Base-by-base conservation (phyloP, 169 alveolate genomes). In the Besnoitia besnoiti region DNA sequence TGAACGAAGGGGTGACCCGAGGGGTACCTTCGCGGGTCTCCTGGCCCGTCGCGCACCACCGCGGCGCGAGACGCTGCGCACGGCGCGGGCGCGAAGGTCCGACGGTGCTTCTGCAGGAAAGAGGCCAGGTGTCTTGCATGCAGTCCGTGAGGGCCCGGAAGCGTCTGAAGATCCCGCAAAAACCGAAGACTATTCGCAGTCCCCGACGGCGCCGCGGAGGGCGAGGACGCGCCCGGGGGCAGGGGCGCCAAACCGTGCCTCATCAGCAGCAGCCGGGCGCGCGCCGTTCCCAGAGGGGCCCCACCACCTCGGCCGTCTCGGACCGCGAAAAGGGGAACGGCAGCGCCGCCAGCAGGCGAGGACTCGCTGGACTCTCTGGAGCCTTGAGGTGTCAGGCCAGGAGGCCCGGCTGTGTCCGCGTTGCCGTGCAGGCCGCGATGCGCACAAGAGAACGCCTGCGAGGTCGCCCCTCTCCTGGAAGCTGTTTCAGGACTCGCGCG, bases 61-160 rank as follows among this genome's bases (percentile, higher is more conserved):
- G 3, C 67, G 33, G 30, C 67, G 24, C 67, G 67, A 55, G 30
- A 19, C 30, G n/a, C n/a, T n/a, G n/a, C n/a, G n/a, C n/a, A n/a
- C 67, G 55, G 55, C 27, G 88, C 55, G 19, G 67, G 37, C 19
- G 46, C 89, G 7, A 30, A 16, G 73, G 61, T n/a, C 73, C 40
- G 33, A 44, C 89, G 62, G 27, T n/a, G 91, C 35, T 61, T 59
- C 91, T 55, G 77, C 55, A 85, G 55, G 55, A 85, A 85, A 10
- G 40, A 3, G 42, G 62, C 62, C 40, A 85, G 40, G 80, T 85
- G 91, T 4, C 91, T 30, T 0, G 80, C 91, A 40, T 85, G 55
- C 49, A 44, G 14, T 19, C 80, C 82, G 16, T 85, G 91, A 42
- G 91, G 77, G 12, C 91, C 91, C 40, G 91, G 91, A 30, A 55